Conservation (phyloP, 1,284 basidiomycete genomes). For the Agaricales sp. region DNA sequence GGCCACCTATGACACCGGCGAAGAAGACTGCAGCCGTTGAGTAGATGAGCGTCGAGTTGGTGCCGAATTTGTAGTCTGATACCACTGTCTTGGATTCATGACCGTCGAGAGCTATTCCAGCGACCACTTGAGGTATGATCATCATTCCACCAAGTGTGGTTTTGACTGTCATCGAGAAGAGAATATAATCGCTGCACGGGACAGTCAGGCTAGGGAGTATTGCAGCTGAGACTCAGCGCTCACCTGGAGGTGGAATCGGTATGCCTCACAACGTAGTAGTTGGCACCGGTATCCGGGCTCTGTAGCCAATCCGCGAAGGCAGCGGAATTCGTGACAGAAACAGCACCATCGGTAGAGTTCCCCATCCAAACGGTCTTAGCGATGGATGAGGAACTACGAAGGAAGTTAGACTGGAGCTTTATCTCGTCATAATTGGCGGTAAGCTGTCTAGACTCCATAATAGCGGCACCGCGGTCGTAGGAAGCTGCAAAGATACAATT, state of each 20-base stretch:
- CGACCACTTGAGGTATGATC: constrained; percentile 41
- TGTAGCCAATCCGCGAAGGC: constrained; percentile 53
- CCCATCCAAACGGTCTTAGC: constrained; percentile 68
- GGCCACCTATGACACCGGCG: constrained; percentile 52
- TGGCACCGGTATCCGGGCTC: constrained; percentile 54
- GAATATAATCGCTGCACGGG: not conserved
- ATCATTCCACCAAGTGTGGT: constrained; percentile 41
- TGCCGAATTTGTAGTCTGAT: constrained; percentile 57
- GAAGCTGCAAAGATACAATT: no score
- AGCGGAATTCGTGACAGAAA: constrained; percentile 34
- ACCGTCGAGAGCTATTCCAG: constrained; percentile 49
- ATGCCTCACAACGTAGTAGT: constrained; percentile 67
- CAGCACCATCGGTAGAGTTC: constrained; percentile 41
- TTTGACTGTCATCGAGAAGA: no score
- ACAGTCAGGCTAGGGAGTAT: not conserved
- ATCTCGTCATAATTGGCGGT: constrained; percentile 64
- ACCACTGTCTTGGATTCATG: constrained; percentile 63
- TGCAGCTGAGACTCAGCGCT: constrained; percentile 19
- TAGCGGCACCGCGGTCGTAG: no score
- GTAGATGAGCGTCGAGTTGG: constrained; percentile 41
- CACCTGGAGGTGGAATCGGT: constrained; percentile 55
- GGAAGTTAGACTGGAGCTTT: constrained; percentile 64
- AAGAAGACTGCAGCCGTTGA: constrained; percentile 62
- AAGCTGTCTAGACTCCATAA: no score
- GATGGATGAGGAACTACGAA: constrained; percentile 65